Conservation (phyloP, 352 stramenopile genomes). For the Pythium dissotocum region DNA sequence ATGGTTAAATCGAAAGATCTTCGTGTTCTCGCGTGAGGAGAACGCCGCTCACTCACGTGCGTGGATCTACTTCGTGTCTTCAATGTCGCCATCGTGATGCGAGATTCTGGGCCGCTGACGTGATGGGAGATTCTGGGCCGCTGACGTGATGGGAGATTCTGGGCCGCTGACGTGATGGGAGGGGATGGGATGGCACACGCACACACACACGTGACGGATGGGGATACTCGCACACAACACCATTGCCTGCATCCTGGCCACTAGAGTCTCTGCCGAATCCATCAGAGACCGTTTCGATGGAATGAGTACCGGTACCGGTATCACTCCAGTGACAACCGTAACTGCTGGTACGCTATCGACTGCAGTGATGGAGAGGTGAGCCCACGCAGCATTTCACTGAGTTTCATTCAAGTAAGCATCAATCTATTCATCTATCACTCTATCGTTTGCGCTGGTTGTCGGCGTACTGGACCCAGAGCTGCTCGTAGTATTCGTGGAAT, state of each 20-base stretch:
- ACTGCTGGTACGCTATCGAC: no score
- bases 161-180: neutral
- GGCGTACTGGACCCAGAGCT: slow-evolving; percentile 62
- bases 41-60: neutral
- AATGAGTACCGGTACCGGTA: no score
- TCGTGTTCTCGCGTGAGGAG: no score
- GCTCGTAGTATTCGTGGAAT: slow-evolving; percentile 62
- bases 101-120: neutral
- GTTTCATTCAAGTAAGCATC: neutral
- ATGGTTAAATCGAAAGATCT: neutral
- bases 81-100: neutral
- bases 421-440: neutral
- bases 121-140: neutral
- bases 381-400: neutral
- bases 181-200: neutral
- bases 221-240: neutral
- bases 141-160: neutral
- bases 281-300: no score
- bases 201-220: neutral
- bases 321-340: no score
- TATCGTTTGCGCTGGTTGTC: slow-evolving; percentile 24
- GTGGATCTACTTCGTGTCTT: neutral
- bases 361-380: no score
- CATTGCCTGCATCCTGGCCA: neutral
- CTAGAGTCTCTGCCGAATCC: no score